Base-by-base conservation (phyloP, 1,139 yeast species). In the Yamadazyma sp. region DNA sequence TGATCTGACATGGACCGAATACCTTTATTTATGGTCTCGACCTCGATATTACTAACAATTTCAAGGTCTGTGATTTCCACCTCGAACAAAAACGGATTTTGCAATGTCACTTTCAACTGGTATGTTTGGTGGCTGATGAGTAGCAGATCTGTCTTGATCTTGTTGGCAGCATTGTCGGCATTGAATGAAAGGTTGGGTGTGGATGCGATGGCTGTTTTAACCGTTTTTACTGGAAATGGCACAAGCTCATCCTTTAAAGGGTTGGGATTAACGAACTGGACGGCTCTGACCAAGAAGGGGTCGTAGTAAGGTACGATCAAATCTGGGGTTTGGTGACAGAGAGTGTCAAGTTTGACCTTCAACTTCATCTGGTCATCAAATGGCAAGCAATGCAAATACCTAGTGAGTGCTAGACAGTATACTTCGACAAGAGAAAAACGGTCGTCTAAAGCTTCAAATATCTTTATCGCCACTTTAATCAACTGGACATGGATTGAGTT, bases 51-150 rank as follows among this genome's bases (percentile, higher is more conserved):
- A 5, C 76, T 58, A 0, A 64, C 66, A 2, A 83, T 61, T 31
- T 63, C 58, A 2, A 87, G 57, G 35, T 79, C 79, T 25, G 68
- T 66, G 3, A 92, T 64, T 33, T 80, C 83, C 9, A 91, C 62
- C 36, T 83, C 88, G 58, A 87, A 88, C 9, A 79, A 77, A 61
- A 81, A 88, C 2, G 96, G 96, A 54, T 92, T 92, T 53, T 86
- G 92, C 8, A 92, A 54, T 2, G 72, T 66, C 1, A 87, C 65
- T 15, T 68, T 60, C 23, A 84, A 62, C 46, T 75, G 80, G 24
- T 74, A 73, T 10, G 69, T 59, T 38, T 83, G 88, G 38, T 77
- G 81, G 44, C 73, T 75, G 2, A 83, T 77, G 12, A 82, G 50
- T 10, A 75, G 58, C 20, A 61, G 57, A 12, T 68, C 71, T 24